A percentile compares a stretch with the other conserved stretches of the same genome.
These are phyloP conservation scores for Cryoendolithus antarcticus DNA, from an alignment of 2,329 filamentous ascomycete species.

Conservation along the genomic window DNA sequence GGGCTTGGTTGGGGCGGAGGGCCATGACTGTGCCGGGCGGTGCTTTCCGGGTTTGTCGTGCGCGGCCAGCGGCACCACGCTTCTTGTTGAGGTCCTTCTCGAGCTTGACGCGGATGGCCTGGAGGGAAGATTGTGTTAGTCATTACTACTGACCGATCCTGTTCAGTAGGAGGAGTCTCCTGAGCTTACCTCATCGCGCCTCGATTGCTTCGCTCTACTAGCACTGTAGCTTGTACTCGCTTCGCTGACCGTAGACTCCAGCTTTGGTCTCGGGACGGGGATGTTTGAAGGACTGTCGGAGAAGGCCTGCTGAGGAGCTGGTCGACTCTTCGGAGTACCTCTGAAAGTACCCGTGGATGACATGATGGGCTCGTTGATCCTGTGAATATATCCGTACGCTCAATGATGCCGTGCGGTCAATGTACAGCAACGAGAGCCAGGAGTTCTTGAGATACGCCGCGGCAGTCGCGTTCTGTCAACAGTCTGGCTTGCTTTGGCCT, in stretches of 20 bases:
- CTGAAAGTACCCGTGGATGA: conserved; percentile 53
- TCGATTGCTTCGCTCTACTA: conserved; percentile 90
- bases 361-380: conserved; percentile 30
- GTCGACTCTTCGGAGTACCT: conserved; percentile 51
- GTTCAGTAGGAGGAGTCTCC: not conserved
- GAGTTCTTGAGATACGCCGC: too few relatives aligned
- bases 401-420: too few relatives aligned
- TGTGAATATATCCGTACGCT: too few relatives aligned
- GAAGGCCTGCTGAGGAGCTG: conserved; percentile 27
- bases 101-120: conserved; percentile 95
- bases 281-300: conserved; percentile 56
- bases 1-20: conserved; percentile 84
- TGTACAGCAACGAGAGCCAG: too few relatives aligned
- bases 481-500: too few relatives aligned
- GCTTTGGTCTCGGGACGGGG: conserved; percentile 44
- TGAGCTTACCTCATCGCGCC: conserved; percentile 79
- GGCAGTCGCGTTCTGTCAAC: too few relatives aligned
- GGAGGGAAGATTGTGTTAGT: conserved; percentile 6
- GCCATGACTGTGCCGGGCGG: conserved; percentile 92
- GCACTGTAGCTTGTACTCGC: conserved; percentile 67
- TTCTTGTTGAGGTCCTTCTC: conserved; percentile 98
- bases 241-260: conserved; percentile 46
- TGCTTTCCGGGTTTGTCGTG: conserved; percentile 79
- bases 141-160: not conserved
- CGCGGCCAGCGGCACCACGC: conserved; percentile 66